Evolutionary conservation across 345 rosid genomes (phyloP), one percentile per base, ranked within the genome.

Genomic region (Diplotaxis tenuifolia): DNA sequence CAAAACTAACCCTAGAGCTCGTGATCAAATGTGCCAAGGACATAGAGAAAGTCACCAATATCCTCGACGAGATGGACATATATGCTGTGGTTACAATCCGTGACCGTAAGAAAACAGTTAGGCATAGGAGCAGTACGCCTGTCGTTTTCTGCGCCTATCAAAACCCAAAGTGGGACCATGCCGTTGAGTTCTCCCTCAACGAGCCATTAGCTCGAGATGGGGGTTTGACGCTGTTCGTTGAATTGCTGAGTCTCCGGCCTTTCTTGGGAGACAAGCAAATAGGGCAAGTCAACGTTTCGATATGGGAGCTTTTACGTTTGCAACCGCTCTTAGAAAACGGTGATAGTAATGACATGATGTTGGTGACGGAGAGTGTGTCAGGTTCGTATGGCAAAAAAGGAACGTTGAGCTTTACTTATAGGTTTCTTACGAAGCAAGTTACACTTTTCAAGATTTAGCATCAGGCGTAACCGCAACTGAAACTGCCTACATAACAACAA

Each of bases 101-200:
- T 34, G 89, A 91, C 12, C 88, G 78, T 55, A 55, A 62, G 42
- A 25, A 59, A 12, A 20, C 15, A 23, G 72, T 57, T n/a, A 27
- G 71, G 38, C 85, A 85, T 74, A 82, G 64, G 73, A 20, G 16
- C 52, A 83, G 79, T 28, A 81, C 90, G 14, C 79, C 76, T 0
- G 80, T 84, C 0, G 71, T 81, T 63, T 78, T 40, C 3, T 73
- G 65, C 10, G 81, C 86, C 9, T 87, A 88, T 14, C 60, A 68
- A 62, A 75, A 77, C 59, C 96, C 96, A 2, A 71, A 67, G 11
- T 90, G 96, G 92, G 78, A 87, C 52, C 84, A 81, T 66, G 83
- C 85, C 0, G 42, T 83, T 4, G 83, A 79, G 56, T 86, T 90
- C 84, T 79, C 78, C 62, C 12, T 87, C 68, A 31, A 75, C n/a